Evolutionary conservation across 176 grass and related monocot genomes (phyloP), one percentile per base, ranked within the genome.

Genomic region (Carex pumila): DNA sequence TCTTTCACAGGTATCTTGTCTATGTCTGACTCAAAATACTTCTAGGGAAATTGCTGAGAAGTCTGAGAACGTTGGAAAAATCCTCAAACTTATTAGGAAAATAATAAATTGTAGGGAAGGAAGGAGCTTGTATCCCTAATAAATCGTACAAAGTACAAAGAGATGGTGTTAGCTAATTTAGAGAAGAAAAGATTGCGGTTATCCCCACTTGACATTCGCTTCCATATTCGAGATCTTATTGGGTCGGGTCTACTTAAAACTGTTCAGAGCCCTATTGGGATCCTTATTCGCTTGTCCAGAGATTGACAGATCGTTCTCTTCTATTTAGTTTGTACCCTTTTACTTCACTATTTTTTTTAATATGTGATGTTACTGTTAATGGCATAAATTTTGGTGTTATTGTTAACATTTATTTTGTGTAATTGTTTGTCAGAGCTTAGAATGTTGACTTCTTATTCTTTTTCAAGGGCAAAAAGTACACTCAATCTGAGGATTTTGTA

Each of bases 211-310:
- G 94, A 91, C 56, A 89, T 89, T 4, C 84, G 94, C 36, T 97
- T 97, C 84, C 91, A 93, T 54, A 65, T 93, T 14, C 85, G 94
- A 0, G 91, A 97, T 90, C 82, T 93, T 69, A 93, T 97, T 81
- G 89, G 94, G 61, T 93, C 91, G 77, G 94, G 94, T 79, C 91
- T 88, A 36, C 84, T 97, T 84, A 93, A 88, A 88, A 90, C 89
- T 70, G 87, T 88, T 65, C 89, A 90, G 74, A 93, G 89, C 0
- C 86, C 91, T 22, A 90, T 90, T 10, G 91, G 94, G 79, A 80
- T 97, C 73, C 91, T 97, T 87, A 84, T 66, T 86, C 89, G 94
- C 43, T 49, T 93, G 56, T 91, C 94, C 66, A 89, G 65, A 84
- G 94, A 97, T 80, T 93, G 65, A 91, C 52, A 56, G 12, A 15